Evolutionary conservation across 768 basidiomycete genomes (phyloP).

Genomic region (Tricholoma saponaceum): DNA sequence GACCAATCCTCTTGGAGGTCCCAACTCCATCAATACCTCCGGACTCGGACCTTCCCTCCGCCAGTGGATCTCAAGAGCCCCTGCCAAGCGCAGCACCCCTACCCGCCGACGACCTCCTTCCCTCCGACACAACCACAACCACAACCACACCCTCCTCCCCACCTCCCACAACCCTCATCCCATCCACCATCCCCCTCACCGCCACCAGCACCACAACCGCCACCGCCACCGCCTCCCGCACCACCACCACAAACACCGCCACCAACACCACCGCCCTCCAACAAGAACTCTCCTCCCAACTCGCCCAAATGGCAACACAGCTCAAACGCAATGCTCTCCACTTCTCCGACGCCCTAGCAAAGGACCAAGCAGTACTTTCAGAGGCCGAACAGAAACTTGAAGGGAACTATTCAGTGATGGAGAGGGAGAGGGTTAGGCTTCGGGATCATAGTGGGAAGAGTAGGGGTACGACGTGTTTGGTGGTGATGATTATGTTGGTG

Average conservation of each 20-base stretch:
- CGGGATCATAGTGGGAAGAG: conserved; percentile 62
- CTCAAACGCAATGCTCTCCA: conserved; percentile 80
- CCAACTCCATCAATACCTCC: conserved; percentile 42
- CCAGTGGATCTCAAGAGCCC: conserved; percentile 2
- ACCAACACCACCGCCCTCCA: conserved; percentile 62
- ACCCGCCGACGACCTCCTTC: conserved; percentile 35
- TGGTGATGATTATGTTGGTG: conserved; percentile 55
- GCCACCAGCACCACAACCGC: conserved; percentile 20
- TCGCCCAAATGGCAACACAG: conserved; percentile 84
- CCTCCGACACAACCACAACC: conserved; percentile 27
- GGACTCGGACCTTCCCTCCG: conserved; percentile 16
- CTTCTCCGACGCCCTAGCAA: conserved; percentile 67
- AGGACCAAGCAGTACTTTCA: conserved; percentile 70
- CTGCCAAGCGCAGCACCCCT: conserved; percentile 6
- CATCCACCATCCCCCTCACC: conserved; percentile 29
- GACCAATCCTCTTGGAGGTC: conserved; percentile 49
- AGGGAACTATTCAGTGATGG: conserved; percentile 66
- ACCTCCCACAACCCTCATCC: conserved; percentile 20
- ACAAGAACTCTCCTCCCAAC: conserved; percentile 67
- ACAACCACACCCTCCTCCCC: conserved; percentile 16
- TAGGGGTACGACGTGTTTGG: conserved; percentile 69
- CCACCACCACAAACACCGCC: conserved; percentile 50
- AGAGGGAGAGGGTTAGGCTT: conserved; percentile 56
- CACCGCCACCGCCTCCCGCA: conserved; percentile 26
- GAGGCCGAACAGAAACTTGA: conserved; percentile 70